Evolutionary conservation across 148 eudicot species (phyloP), one percentile per base, ranked within the genome.

Genomic region (Chenopodium formosanum): DNA sequence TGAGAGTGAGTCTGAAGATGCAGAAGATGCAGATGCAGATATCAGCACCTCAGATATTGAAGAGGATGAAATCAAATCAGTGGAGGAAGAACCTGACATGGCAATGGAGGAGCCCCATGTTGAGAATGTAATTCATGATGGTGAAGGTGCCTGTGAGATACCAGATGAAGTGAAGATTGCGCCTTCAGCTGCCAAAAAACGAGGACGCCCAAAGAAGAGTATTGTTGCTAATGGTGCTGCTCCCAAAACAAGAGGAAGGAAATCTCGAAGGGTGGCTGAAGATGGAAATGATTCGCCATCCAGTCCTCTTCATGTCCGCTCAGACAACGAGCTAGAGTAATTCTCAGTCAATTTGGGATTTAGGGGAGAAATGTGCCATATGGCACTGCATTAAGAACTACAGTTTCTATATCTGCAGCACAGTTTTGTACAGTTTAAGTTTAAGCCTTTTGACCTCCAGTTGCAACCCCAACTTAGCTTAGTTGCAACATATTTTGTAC

Each of bases 271-370:
- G 70, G 76, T 32, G 19, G 64, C 62, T 20, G 83, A 82, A n/a
- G 81, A 86, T 31, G 82, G 87, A 58, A 80, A 52, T 78, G 83
- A 19, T 65, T 91, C 93, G 11, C 91, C 93, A 27, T 89, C 90
- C 1, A 89, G 91, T 78, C 88, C 88, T 86, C 88, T 89, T 74
- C 77, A 86, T 76, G 88, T 86, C 68, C 68, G 81, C 44, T 75
- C 80, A 27, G 86, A 80, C 68, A 37, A 80, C 10, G 81, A 84
- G 32, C 81, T 84, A 13, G 69, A 77, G 65, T 84, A 48, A 64
- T n/a, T 5, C 70, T 56, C 70, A n/a, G 64, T 44, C 58, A 20
- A 44, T 60, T 9, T 40, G 37, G 19, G 47, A 34, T 25, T 44
- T 4, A 60, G 23, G 19, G 29, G 23, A 7, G 17, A 14, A 48